A percentile compares a stretch with the other conserved stretches of the same genome.
Conservation (phyloP, 129 eudicot genomes). For the Flaveria linearis region DNA sequence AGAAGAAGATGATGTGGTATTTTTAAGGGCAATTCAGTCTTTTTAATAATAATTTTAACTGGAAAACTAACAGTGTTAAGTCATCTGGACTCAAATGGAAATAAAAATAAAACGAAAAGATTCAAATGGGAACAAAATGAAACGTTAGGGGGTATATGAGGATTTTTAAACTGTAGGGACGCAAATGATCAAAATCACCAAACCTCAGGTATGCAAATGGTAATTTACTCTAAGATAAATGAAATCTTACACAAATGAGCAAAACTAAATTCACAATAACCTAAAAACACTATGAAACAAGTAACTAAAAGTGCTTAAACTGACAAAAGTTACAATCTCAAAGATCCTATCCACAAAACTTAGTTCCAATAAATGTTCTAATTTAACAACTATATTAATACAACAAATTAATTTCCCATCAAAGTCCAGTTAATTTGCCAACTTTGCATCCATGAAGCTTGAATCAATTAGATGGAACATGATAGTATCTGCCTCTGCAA, state of each 20-base stretch:
- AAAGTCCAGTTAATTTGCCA: neutral
- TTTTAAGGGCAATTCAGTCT: too few relatives aligned
- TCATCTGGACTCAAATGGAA: too few relatives aligned
- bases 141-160: too few relatives aligned
- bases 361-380: slow-evolving; percentile 7
- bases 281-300: neutral
- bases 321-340: slow-evolving; percentile 17
- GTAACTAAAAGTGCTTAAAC: neutral
- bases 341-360: slow-evolving; percentile 36
- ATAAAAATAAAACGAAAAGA: too few relatives aligned
- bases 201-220: too few relatives aligned
- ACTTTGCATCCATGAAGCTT: neutral
- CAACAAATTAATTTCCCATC: slow-evolving; percentile 21
- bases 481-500: slow-evolving; percentile 85
- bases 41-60: too few relatives aligned
- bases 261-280: neutral
- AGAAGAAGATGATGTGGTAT: too few relatives aligned
- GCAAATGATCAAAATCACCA: too few relatives aligned
- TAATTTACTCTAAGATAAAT: too few relatives aligned
- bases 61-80: too few relatives aligned
- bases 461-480: slow-evolving; percentile 74
- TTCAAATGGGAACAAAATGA: too few relatives aligned
- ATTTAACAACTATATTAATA: neutral
- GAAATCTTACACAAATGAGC: neutral
- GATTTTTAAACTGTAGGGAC: too few relatives aligned